A percentile compares a stretch with the other conserved stretches of the same genome.
Conservation (phyloP, 2,329 filamentous ascomycete genomes). For the Phyllosticta citriasiana region DNA sequence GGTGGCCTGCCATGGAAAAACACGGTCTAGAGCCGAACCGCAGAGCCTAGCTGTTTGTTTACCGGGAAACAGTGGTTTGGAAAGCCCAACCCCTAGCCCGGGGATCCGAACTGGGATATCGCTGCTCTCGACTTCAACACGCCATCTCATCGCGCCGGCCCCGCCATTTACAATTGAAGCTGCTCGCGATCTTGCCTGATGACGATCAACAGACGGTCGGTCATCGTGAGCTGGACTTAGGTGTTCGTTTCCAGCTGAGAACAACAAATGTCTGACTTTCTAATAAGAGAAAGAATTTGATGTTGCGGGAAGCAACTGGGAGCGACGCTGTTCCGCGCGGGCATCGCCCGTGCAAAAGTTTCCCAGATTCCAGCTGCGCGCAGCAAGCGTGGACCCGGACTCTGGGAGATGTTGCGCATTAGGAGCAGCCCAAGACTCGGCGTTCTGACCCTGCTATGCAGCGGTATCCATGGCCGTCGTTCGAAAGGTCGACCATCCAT, state of each 20-base stretch:
- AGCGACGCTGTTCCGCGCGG: neutral
- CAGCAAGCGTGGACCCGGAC: neutral
- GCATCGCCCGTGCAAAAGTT: neutral
- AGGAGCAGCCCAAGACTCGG: neutral
- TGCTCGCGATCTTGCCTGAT: neutral
- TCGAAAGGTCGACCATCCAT: neutral
- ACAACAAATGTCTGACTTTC: neutral
- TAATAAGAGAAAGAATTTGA: neutral
- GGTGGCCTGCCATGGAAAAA: neutral
- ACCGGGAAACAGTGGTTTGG: neutral
- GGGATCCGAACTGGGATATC: neutral
- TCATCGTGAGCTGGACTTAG: neutral
- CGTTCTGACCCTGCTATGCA: neutral
- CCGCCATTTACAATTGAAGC: neutral
- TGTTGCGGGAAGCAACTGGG: neutral
- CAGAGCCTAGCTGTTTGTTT: neutral
- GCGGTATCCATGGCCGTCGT: neutral
- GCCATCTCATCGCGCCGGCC: neutral
- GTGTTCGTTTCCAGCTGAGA: neutral
- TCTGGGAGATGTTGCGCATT: neutral
- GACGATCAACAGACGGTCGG: neutral
- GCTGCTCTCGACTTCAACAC: neutral
- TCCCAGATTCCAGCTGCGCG: neutral
- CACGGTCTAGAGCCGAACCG: neutral
- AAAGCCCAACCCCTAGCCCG: neutral